Conservation (phyloP, 2,329 filamentous ascomycete genomes). For the Albifimbria verrucaria region DNA sequence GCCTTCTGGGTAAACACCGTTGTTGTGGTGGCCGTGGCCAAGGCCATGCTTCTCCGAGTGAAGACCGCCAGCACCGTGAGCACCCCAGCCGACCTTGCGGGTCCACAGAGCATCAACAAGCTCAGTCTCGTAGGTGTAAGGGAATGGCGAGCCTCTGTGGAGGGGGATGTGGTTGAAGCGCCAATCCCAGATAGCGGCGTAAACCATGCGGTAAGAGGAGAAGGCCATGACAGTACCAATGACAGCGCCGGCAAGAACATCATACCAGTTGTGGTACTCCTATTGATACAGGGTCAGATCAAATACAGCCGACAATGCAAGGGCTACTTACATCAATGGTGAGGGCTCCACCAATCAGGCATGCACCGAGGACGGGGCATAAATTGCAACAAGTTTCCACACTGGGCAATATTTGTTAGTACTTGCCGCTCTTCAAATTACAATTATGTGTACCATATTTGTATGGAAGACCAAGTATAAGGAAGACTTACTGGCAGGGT, state of each 20-base stretch:
- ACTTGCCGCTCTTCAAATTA: background rate
- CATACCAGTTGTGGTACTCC: conserved; percentile 74
- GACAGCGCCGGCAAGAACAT: conserved; percentile 62
- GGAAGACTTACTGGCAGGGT: conserved; percentile 46
- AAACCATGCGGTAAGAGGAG: conserved; percentile 63
- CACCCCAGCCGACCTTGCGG: conserved; percentile 58
- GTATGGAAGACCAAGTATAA: too few relatives aligned
- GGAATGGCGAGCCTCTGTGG: conserved; percentile 53
- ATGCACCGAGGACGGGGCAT: conserved; percentile 63
- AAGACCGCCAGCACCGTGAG: conserved; percentile 5
- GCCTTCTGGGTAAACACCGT: background rate
- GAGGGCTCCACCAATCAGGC: conserved; percentile 64
- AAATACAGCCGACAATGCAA: background rate
- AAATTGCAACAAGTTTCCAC: conserved; percentile 67
- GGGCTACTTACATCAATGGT: conserved; percentile 52
- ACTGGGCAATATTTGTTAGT: conserved; percentile 27
- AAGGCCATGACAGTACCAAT: conserved; percentile 67
- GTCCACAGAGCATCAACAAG: conserved; percentile 57
- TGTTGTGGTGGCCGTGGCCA: background rate
- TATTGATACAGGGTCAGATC: background rate
- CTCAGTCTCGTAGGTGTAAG: conserved; percentile 42
- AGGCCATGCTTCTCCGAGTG: background rate
- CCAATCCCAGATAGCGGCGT: conserved; percentile 66
- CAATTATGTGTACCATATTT: too few relatives aligned
- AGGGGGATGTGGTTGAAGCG: conserved; percentile 63